These are phyloP conservation scores for Ambrosia trifida DNA, from an alignment of 129 eudicot species.

Conservation along the genomic window DNA sequence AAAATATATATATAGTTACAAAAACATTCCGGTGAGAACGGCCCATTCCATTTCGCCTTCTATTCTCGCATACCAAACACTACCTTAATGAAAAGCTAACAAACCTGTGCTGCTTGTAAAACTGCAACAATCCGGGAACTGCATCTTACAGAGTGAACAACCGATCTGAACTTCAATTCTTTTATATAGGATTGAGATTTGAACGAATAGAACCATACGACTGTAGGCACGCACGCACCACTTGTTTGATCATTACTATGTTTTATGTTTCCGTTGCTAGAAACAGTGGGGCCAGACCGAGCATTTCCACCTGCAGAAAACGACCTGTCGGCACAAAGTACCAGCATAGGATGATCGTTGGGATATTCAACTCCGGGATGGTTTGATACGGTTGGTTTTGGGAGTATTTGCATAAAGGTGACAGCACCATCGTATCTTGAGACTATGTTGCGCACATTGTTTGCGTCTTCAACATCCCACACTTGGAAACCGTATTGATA, in stretches of 20 bases:
- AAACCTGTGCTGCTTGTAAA: conserved; percentile 82
- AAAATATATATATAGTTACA: no score
- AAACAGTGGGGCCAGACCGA: conserved; percentile 35
- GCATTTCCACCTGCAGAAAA: conserved; percentile 50
- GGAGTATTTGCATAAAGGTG: conserved; percentile 71
- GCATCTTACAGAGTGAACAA: conserved; percentile 79
- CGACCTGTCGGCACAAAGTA: conserved; percentile 73
- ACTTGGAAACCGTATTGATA: conserved; percentile 85
- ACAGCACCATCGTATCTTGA: conserved; percentile 82
- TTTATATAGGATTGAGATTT: conserved; percentile 70
- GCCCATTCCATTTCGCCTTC: no score
- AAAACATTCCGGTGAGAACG: no score
- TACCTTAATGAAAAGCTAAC: conserved; percentile 5
- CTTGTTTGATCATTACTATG: conserved; percentile 38
- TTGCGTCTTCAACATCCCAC: conserved; percentile 89
- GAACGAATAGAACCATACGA: conserved; percentile 76
- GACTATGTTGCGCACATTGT: conserved; percentile 68
- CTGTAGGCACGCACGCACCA: conserved; percentile 55
- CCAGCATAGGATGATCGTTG: conserved; percentile 63
- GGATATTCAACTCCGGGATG: conserved; percentile 50
- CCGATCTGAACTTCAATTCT: conserved; percentile 71
- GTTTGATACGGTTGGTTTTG: conserved; percentile 55
- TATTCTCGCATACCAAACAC: not conserved
- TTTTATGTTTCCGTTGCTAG: conserved; percentile 41
- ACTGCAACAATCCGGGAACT: conserved; percentile 78